Base-by-base conservation (phyloP, 345 rosid genomes). In the Eucalyptus dawsonii region DNA sequence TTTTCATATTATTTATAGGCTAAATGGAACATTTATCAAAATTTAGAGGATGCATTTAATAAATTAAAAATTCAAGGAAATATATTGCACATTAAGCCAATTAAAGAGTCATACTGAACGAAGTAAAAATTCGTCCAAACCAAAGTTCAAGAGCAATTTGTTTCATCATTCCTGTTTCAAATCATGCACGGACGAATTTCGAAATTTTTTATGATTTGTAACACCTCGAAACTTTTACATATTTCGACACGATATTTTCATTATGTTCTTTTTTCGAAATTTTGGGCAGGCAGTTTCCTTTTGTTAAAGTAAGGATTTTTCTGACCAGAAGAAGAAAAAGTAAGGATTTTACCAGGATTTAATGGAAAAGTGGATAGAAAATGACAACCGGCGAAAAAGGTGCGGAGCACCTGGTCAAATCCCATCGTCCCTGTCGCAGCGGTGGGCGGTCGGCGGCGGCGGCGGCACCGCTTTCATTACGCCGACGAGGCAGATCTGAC, bases 91-190 rank as follows among this genome's bases (percentile, higher is more conserved):
- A 53, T 53, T 19, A 53, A 0, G 2, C 0, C 1, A 53, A 19
- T 53, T 7, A 53, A 8, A 0, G 0, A 0, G 0, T 4, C 1
- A 4, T 56, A 56, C 9, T 22, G 3, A 22, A 24, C 3, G 3
- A 56, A 24, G 24, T 56, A 56, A 9, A 56, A 56, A 0, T 56
- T 22, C 2, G 2, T 24, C 0, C 2, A 0, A 1, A 3, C 2
- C 2, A 58, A 25, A 25, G n/a, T 58, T 58, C 29, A 1, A 25
- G 7, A 58, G 14, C 4, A 31, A 12, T 60, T 60, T 27, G 15
- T 27, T 27, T 27, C 69, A 0, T 27, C 7, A 1, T 12, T 1
- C 69, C 31, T 0, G 0, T 60, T 60, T 27, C 31, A 9, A 60
- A 58, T 58, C 6, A 58, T 58, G n/a, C 65, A 25, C 1, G 17